Evolutionary conservation across 352 stramenopile species (phyloP).

Genomic region (Aphanomyces euteiches): DNA sequence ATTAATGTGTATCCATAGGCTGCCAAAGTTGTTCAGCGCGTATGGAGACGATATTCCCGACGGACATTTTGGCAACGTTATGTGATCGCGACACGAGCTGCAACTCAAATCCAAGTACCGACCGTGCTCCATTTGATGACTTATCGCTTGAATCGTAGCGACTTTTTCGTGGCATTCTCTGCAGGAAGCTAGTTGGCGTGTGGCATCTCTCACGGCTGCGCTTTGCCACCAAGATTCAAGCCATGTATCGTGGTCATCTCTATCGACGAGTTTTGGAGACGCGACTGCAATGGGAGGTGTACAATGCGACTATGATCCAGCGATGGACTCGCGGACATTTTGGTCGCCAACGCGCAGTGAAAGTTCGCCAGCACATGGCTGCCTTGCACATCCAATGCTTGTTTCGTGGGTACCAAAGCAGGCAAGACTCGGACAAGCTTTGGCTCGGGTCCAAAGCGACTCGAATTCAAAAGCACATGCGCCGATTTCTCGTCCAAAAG

Average conservation of each 20-base stretch:
- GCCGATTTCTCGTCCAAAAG: conserved; percentile 48
- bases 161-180: conserved; percentile 48
- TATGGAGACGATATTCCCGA: conserved; percentile 48
- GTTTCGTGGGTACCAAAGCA: conserved; percentile 49
- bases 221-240: conserved; percentile 54
- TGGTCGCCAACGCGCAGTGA: conserved; percentile 26
- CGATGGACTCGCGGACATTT: conserved; percentile 54
- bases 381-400: conserved; percentile 57
- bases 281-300: conserved; percentile 55
- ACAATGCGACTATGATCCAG: conserved; percentile 63
- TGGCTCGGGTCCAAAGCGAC: conserved; percentile 49
- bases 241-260: conserved; percentile 53
- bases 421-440: conserved; percentile 45
- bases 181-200: conserved; percentile 41
- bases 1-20: conserved; percentile 30
- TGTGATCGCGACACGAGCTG: conserved; percentile 41
- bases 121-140: background rate
- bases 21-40: conserved; percentile 49
- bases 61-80: conserved; percentile 48
- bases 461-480: conserved; percentile 54
- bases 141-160: conserved; percentile 27
- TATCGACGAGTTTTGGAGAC: conserved; percentile 43
- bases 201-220: conserved; percentile 58
- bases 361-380: conserved; percentile 37
- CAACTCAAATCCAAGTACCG: conserved; percentile 46